phyloP scores from a whole-genome alignment of 2,329 filamentous ascomycete genomes.

The Trichoderma polysporum region DNA sequence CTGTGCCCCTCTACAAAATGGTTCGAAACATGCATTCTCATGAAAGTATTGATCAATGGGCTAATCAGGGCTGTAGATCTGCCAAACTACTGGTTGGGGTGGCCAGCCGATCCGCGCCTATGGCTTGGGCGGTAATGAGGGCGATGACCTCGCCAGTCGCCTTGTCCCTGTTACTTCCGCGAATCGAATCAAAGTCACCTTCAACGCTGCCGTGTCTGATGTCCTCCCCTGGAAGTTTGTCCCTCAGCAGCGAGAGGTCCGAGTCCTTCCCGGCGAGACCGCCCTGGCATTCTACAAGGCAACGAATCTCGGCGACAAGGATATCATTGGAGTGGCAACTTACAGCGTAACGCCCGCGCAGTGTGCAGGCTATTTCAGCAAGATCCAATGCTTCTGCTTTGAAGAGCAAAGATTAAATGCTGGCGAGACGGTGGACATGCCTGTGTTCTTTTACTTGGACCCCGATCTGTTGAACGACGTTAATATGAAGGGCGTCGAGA shows the following conservation, averaged over 20 bases:
- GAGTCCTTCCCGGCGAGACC: conserved; percentile 92
- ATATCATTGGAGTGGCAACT: conserved; percentile 97
- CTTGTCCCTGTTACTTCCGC: conserved; percentile 77
- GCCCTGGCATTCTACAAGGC: conserved; percentile 97
- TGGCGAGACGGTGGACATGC: conserved; percentile 98
- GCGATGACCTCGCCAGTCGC: conserved; percentile 68
- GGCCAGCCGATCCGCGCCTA: conserved; percentile 88
- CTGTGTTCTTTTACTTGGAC: conserved; percentile 98
- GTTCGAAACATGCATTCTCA: conserved; percentile 38
- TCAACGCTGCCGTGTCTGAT: conserved; percentile 93
- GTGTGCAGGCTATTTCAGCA: conserved; percentile 96
- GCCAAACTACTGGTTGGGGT: conserved; percentile 85
- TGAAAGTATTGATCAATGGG: conserved; percentile 1
- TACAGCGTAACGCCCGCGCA: conserved; percentile 96
- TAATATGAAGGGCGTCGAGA: conserved; percentile 91
- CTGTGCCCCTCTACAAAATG: conserved; percentile 86
- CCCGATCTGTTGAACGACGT: conserved; percentile 90
- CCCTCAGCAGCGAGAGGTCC: conserved; percentile 94
- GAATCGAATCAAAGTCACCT: conserved; percentile 88
- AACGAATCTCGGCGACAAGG: conserved; percentile 82
- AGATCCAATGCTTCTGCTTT: conserved; percentile 99
- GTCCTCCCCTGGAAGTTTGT: conserved; percentile 96
- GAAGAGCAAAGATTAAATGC: conserved; percentile 94
- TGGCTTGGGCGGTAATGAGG: conserved; percentile 43
- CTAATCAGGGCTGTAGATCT: conserved; percentile 55